Evolutionary conservation across 352 stramenopile species (phyloP).

Genomic region (Discostella stelligera): DNA sequence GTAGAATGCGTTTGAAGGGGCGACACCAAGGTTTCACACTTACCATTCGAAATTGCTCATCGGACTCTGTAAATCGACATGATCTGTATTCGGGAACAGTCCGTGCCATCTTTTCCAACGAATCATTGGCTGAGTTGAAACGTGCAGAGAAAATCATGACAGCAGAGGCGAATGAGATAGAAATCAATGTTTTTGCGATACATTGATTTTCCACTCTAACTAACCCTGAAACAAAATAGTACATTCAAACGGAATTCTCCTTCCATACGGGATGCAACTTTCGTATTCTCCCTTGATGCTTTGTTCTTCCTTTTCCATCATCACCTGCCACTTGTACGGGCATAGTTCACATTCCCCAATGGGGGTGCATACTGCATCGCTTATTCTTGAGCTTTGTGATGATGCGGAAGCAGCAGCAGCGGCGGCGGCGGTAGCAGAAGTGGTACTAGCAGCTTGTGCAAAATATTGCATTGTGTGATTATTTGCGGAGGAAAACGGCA

Average conservation of each 20-base stretch:
- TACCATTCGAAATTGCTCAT: conserved; percentile 45
- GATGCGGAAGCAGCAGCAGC: not conserved
- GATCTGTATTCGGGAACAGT: conserved; percentile 34
- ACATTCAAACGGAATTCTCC: conserved; percentile 42
- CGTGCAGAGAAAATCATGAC: not conserved
- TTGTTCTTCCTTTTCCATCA: conserved; percentile 40
- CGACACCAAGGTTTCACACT: conserved; percentile 2
- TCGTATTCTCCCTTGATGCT: conserved; percentile 38
- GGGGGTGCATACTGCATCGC: conserved; percentile 21
- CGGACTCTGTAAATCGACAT: conserved; percentile 36
- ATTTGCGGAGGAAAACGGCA: not conserved
- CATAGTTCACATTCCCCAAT: conserved; percentile 42
- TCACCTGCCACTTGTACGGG: conserved; percentile 22
- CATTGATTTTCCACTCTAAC: not conserved
- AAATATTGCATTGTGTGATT: no score
- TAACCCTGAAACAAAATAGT: conserved; percentile 38
- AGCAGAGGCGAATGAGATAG: no score
- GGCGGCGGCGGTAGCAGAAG: no score
- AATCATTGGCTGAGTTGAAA: conserved; percentile 20
- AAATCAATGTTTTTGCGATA: no score
- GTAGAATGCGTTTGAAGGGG: not conserved
- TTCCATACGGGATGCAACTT: conserved; percentile 28
- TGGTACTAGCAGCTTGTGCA: no score
- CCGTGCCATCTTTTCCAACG: conserved; percentile 25
- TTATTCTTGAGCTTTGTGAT: not conserved